Evolutionary conservation across 495 filamentous ascomycete genomes (phyloP), one percentile per base, ranked within the genome.

Genomic region (Talaromyces wortmannii): DNA sequence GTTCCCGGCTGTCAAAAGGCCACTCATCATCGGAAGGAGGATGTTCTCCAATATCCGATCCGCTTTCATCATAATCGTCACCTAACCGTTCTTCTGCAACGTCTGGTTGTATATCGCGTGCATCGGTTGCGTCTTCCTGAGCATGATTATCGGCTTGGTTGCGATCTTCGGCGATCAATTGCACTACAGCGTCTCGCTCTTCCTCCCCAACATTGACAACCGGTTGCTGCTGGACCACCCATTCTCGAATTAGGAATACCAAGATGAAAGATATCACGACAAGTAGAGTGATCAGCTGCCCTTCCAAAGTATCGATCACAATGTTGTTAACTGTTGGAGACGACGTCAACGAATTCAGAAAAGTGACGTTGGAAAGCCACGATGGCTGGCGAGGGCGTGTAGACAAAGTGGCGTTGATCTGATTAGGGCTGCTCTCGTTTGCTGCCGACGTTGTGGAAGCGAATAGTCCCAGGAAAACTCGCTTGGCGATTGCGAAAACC

Each of bases 221-320:
- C 8, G 91, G 92, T 63, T 97, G 95, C 65, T 97, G 94, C 63
- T 97, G 92, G 6, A 97, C 91, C 42, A 99, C 94, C 83, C 95
- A 99, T 70, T 99, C 94, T 15, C 94, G 78, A 50, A 99, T 96
- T 15, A 99, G 72, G 59, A 99, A 97, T 43, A 99, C 84, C 32
- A 99, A 71, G 50, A 99, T 96, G 66, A 97, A 97, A 47, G 85
- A 88, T 50, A 92, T 77, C 6, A 99, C 92, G 32, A 97, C 89
- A 12, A 92, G 73, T 1, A 96, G 68, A 7, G 92, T 97, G 57
- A 99, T 95, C 42, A 97, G 78, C 61, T 94, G 91, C 36, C 94
- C 94, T 73, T 99, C 94, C 6, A 96, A 68, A 1, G 89, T 84
- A 55, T 92, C 84, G 50, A 97, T 87, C 43, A 97, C 72, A 52